Base-by-base conservation (phyloP, 257 asterid species). In the Nicotiana obtusifolia region DNA sequence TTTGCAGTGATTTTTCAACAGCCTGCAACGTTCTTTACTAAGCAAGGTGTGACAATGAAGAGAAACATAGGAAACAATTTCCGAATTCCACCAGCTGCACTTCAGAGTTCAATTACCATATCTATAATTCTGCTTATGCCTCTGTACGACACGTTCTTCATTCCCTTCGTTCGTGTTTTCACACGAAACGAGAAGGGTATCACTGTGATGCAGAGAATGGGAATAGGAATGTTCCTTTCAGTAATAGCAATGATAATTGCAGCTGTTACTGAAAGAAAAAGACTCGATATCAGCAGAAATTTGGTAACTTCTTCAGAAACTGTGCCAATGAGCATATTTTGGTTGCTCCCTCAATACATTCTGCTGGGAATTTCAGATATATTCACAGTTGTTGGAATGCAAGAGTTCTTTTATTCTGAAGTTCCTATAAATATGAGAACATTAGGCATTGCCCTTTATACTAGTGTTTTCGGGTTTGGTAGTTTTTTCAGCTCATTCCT, bases 381-480 rank as follows among this genome's bases (percentile, higher is more conserved):
- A 41, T 96, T 96, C 82, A 96, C 99, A 0, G 99, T 96, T 0
- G 99, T 96, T 0, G 99, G 98, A 41, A 94, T 96, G 99, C 98
- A 96, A 76, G 98, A 94, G 84, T 96, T 87, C 81, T 96, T 96
- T 88, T 94, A 91, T 20, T 87, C 93, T 0, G 95, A 94, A 77
- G 99, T 96, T n/a, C 99, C 99, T 0, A 78, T 41, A 22, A 84
- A 85, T 17, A 92, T 94, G 97, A 87, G 97, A 82, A 94, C 98
- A 0, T 88, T 93, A 93, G 99, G 99, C 11, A 92, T 96, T 10
- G 98, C 98, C 2, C 88, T 96, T 4, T 92, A 92, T 30, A 93
- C 98, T 9, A 96, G 98, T 33, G 98, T 94, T 15, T 96, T 96
- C 10, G 99, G 99, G 30, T 71, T 59, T 4, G 99, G 99, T 62